phyloP scores from a whole-genome alignment of 768 basidiomycete species.

The Collybiopsis confluens region DNA sequence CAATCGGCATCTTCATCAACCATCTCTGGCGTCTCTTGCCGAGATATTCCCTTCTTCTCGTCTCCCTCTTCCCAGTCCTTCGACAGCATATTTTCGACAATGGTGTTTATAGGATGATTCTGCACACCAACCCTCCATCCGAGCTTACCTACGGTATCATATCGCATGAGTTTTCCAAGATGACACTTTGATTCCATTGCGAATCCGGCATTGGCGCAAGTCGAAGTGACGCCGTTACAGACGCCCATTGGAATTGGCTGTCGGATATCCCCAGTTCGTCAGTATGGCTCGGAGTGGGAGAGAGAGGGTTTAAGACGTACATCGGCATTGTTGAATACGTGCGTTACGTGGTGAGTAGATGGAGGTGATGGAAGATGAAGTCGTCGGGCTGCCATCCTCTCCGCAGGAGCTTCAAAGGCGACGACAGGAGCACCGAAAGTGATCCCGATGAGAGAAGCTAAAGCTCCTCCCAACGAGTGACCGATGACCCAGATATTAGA shows the following conservation, averaged over 20 bases:
- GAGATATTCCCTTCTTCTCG: conserved; percentile 4
- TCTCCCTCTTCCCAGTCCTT: conserved; percentile 28
- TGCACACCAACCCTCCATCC: conserved; percentile 76
- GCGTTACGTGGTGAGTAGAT: conserved; percentile 60
- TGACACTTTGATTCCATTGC: conserved; percentile 90
- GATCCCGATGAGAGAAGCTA: conserved; percentile 78
- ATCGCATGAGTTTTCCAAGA: conserved; percentile 74
- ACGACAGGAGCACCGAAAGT: conserved; percentile 95
- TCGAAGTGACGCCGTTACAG: conserved; percentile 65
- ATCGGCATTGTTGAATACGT: conserved; percentile 91
- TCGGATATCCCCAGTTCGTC: conserved; percentile 6
- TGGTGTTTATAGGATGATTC: conserved; percentile 64
- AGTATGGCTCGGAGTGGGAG: neutral
- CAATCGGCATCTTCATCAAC: conserved; percentile 48
- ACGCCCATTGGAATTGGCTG: conserved; percentile 82
- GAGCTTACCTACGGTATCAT: conserved; percentile 80
- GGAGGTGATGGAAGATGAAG: conserved; percentile 80
- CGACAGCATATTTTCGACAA: conserved; percentile 55
- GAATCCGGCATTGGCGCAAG: conserved; percentile 60
- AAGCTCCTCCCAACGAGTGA: conserved; percentile 83
- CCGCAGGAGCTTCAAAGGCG: conserved; percentile 82
- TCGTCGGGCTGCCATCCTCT: conserved; percentile 64
- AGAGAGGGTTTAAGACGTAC: conserved; percentile 23
- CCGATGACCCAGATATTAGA: conserved; percentile 87
- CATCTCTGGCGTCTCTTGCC: conserved; percentile 26